phyloP scores from a whole-genome alignment of 78 protist species.

The Dictyostelium discoideum region dicty_2.7 NC_007089.4:5548001-5548500 shows the following conservation, averaged over 20 bases:
- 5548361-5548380: neutral
- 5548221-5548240: too few relatives aligned
- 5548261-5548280: too few relatives aligned
- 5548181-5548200: neutral
- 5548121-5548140: slow-evolving; percentile 30
- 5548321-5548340: too few relatives aligned
- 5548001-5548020: neutral
- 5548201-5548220: neutral
- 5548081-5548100: neutral
- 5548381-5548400: neutral
- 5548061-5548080: neutral
- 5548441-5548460: too few relatives aligned
- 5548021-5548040: neutral
- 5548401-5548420: neutral
- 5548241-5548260: too few relatives aligned
- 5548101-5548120: slow-evolving; percentile 15
- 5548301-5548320: too few relatives aligned
- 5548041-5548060: neutral
- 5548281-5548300: too few relatives aligned
- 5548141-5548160: neutral
- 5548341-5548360: too few relatives aligned
- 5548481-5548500: too few relatives aligned
- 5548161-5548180: neutral
- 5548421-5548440: neutral
- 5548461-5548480: too few relatives aligned